Percentiles rank a stretch among this genome's conserved stretches.
These are phyloP conservation scores for Blastobotrys arbuscula DNA, from an alignment of 1,139 yeast species.

Conservation along the genomic window DNA sequence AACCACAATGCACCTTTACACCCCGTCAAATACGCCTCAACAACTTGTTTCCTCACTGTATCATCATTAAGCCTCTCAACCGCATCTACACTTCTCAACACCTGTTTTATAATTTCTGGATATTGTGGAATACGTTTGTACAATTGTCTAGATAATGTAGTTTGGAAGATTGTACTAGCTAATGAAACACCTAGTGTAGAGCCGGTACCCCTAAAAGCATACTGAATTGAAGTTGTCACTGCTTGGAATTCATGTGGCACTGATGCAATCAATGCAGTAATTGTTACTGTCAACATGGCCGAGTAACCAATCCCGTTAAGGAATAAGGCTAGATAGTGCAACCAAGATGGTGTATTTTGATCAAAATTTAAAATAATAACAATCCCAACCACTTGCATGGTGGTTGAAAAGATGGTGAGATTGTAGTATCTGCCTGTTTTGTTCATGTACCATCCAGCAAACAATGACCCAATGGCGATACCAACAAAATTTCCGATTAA, in stretches of 20 bases:
- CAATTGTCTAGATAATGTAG: conserved; percentile 34
- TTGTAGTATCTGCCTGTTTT: conserved; percentile 60
- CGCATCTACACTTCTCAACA: conserved; percentile 54
- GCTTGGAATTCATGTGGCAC: conserved; percentile 62
- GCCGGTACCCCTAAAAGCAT: conserved; percentile 70
- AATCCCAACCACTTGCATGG: conserved; percentile 45
- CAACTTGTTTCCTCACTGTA: conserved; percentile 40
- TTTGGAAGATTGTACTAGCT: conserved; percentile 61
- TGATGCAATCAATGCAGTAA: conserved; percentile 61
- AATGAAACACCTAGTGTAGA: conserved; percentile 66
- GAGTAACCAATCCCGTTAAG: conserved; percentile 57
- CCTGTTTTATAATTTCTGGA: conserved; percentile 42
- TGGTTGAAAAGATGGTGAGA: conserved; percentile 43
- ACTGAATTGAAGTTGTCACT: conserved; percentile 67
- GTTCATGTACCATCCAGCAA: conserved; percentile 65
- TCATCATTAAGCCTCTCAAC: conserved; percentile 52
- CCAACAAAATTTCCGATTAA: conserved; percentile 63
- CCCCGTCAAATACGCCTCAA: conserved; percentile 47
- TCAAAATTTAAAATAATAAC: conserved; percentile 26
- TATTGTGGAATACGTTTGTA: conserved; percentile 35
- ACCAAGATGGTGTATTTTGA: conserved; percentile 13
- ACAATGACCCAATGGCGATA: conserved; percentile 62
- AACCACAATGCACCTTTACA: conserved; percentile 50
- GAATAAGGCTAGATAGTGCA: conserved; percentile 33
- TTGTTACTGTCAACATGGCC: conserved; percentile 57